A percentile compares a stretch with the other conserved stretches of the same genome.
phyloP scores from a whole-genome alignment of 805 yeast species.

The Kuraishia capsulata region DNA sequence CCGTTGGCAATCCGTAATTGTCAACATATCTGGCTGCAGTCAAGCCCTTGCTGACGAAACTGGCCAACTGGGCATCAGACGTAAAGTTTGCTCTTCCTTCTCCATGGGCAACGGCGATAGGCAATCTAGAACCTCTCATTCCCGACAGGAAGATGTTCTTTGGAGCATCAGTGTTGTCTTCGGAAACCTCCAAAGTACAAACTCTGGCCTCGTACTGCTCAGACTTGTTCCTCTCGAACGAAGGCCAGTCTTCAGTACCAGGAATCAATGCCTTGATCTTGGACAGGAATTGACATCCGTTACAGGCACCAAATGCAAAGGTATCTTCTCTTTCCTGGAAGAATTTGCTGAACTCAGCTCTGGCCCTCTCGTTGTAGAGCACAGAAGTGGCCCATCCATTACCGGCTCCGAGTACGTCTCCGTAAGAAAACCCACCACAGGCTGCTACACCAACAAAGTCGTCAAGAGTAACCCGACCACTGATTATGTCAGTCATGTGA shows the following conservation, averaged over 20 bases:
- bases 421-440: constrained; percentile 98
- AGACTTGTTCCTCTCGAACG: constrained; percentile 80
- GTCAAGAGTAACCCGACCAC: constrained; percentile 62
- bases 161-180: constrained; percentile 7
- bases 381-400: constrained; percentile 99
- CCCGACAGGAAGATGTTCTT: constrained; percentile 69
- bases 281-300: constrained; percentile 95
- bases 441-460: constrained; percentile 92
- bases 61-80: constrained; percentile 29
- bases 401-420: constrained; percentile 98
- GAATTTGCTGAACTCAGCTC: constrained; percentile 67
- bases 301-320: constrained; percentile 96
- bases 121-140: constrained; percentile 90
- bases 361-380: constrained; percentile 68
- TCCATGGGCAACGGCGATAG: constrained; percentile 98
- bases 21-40: constrained; percentile 77
- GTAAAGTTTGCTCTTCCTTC: constrained; percentile 87
- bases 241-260: constrained; percentile 93
- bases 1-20: constrained; percentile 80
- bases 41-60: constrained; percentile 43
- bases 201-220: constrained; percentile 98
- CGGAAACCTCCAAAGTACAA: constrained; percentile 71
- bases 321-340: constrained; percentile 86
- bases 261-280: constrained; percentile 82
- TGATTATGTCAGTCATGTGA: constrained; percentile 88